Conservation (phyloP, 176 grass and related monocot species). For the Tillandsia leiboldiana region DNA sequence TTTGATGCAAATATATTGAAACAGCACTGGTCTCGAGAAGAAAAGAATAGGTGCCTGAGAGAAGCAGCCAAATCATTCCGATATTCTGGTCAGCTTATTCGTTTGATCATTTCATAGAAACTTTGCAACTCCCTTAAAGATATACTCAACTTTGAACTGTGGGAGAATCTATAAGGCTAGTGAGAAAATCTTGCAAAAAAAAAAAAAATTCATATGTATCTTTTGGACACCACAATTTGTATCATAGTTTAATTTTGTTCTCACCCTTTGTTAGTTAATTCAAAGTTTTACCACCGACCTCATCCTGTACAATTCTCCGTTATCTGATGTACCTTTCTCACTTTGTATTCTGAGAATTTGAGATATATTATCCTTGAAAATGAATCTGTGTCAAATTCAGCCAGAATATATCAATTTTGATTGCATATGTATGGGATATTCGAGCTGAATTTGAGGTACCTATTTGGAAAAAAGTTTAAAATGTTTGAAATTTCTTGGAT, state of each 20-base stretch:
- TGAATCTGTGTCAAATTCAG: too few relatives aligned
- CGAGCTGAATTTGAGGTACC: too few relatives aligned
- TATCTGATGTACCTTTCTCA: not conserved
- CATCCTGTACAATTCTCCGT: not conserved
- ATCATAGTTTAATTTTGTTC: not conserved
- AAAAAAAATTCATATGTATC: not conserved
- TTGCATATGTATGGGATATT: too few relatives aligned
- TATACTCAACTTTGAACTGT: not conserved
- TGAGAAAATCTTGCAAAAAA: not conserved
- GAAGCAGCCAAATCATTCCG: slow-evolving; percentile 74
- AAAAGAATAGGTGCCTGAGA: slow-evolving; percentile 72
- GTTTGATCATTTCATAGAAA: slow-evolving; percentile 49
- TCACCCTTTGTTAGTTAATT: not conserved
- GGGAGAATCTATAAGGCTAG: not conserved
- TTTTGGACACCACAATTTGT: not conserved
- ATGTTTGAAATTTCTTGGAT: too few relatives aligned
- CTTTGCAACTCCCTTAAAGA: not conserved
- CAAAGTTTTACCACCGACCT: not conserved
- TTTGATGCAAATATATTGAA: slow-evolving; percentile 6
- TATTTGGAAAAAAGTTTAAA: too few relatives aligned
- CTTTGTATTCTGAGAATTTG: not conserved
- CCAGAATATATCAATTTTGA: too few relatives aligned
- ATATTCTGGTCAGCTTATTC: slow-evolving; percentile 56
- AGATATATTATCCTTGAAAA: too few relatives aligned
- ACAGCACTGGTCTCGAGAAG: slow-evolving; percentile 87